Conservation (phyloP, 2,329 filamentous ascomycete genomes). For the Camillea tinctor region DNA sequence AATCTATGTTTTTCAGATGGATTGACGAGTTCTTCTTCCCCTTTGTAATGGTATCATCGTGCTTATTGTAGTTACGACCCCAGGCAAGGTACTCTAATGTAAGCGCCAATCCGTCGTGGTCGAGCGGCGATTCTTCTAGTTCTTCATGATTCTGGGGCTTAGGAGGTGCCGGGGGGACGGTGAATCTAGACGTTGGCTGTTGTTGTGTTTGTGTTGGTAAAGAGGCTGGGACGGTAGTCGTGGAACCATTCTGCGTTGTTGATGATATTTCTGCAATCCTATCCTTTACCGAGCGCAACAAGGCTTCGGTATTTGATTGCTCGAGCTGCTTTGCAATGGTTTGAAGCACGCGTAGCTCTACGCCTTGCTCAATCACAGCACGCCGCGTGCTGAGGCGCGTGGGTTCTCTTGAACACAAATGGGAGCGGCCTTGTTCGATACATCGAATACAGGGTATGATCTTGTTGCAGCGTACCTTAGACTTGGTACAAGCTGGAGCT, state of each 20-base stretch:
- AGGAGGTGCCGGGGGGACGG: neutral
- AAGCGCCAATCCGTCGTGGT: neutral
- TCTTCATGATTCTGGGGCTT: neutral
- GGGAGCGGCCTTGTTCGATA: neutral
- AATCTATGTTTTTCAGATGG: neutral
- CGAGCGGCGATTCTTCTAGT: neutral
- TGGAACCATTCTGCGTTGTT: neutral
- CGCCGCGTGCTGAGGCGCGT: neutral
- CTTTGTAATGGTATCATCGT: neutral
- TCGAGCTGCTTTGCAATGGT: neutral
- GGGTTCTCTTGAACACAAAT: neutral
- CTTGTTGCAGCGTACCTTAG: neutral
- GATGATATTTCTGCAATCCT: neutral
- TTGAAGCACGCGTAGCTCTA: neutral
- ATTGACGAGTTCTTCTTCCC: neutral
- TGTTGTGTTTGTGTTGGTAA: neutral
- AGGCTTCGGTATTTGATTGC: neutral
- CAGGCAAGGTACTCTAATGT: neutral
- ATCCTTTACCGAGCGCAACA: neutral
- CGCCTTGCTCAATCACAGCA: neutral
- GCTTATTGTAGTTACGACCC: neutral
- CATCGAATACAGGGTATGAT: neutral
- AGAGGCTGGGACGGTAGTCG: neutral
- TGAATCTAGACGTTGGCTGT: neutral
- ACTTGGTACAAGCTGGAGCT: neutral